Evolutionary conservation across 352 stramenopile species (phyloP).

Genomic region (Globisporangium yorkense): DNA sequence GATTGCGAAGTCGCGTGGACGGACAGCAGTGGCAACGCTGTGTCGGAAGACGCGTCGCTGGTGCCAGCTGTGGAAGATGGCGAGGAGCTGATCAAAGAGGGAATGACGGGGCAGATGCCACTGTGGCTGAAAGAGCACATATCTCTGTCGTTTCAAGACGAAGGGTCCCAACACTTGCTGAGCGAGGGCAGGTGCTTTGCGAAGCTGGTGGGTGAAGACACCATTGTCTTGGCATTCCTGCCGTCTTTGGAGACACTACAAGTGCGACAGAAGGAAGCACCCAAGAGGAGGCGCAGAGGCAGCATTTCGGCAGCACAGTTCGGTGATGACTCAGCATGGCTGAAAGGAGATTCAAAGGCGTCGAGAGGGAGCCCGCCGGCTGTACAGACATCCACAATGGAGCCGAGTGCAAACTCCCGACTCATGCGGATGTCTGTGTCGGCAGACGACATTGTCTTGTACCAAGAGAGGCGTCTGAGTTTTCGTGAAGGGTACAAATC

Average conservation of each 20-base stretch:
- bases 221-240: conserved; percentile 74
- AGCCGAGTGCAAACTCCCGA: conserved; percentile 27
- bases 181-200: conserved; percentile 83
- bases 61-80: conserved; percentile 20
- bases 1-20: conserved; percentile 86
- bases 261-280: conserved; percentile 24
- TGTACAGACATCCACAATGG: conserved; percentile 1
- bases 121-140: conserved; percentile 65
- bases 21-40: conserved; percentile 49
- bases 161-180: conserved; percentile 25
- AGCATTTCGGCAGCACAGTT: conserved; percentile 6
- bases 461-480: conserved; percentile 68
- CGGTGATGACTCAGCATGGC: conserved; percentile 1
- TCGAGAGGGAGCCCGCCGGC: conserved; percentile 2
- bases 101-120: conserved; percentile 54
- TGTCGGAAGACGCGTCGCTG: conserved; percentile 13
- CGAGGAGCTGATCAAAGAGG: conserved; percentile 32
- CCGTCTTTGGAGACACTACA: conserved; percentile 58
- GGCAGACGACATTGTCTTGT: conserved; percentile 80
- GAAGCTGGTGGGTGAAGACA: conserved; percentile 69
- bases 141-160: conserved; percentile 33
- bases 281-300: conserved; percentile 5
- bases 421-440: conserved; percentile 60
- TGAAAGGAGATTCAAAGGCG: conserved; percentile 2
- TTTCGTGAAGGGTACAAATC: conserved; percentile 85